phyloP scores from a whole-genome alignment of 2,329 filamentous ascomycete species.

The Elsinoe fawcettii region DNA sequence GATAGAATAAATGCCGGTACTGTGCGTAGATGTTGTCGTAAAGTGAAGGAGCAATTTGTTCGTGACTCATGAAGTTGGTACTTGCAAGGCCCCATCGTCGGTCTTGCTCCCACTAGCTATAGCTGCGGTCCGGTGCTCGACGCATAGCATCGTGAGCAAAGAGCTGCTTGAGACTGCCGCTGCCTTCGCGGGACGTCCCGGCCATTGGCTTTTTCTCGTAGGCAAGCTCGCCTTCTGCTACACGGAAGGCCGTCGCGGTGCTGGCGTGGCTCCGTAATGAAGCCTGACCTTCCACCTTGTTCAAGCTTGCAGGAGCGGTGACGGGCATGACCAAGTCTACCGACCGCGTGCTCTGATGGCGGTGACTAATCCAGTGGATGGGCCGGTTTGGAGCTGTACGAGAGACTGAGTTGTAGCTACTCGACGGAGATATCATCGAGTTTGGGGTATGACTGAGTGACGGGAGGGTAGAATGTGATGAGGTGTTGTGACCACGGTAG shows the following conservation, averaged over 20 bases:
- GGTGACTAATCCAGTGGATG: constrained; percentile 30
- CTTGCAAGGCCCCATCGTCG: no score
- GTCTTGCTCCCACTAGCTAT: neutral
- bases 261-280: constrained; percentile 29
- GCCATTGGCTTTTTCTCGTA: constrained; percentile 22
- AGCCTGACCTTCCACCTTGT: constrained; percentile 20
- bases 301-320: constrained; percentile 25
- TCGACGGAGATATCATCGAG: constrained; percentile 33
- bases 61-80: neutral
- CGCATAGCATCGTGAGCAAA: constrained; percentile 29
- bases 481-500: constrained; percentile 27
- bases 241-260: constrained; percentile 26
- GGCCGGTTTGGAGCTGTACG: constrained; percentile 7
- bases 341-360: constrained; percentile 33
- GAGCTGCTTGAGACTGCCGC: constrained; percentile 28
- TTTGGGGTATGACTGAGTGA: constrained; percentile 42
- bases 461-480: constrained; percentile 20
- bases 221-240: constrained; percentile 24
- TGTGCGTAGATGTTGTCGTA: neutral
- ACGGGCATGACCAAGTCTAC: constrained; percentile 39
- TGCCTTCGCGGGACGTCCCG: constrained; percentile 16
- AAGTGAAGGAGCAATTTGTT: neutral
- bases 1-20: neutral
- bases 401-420: constrained; percentile 14
- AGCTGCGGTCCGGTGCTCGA: neutral